Evolutionary conservation across 768 basidiomycete species (phyloP), one percentile per base, ranked within the genome.

Genomic region (Sporobolomyces pararoseus): DNA sequence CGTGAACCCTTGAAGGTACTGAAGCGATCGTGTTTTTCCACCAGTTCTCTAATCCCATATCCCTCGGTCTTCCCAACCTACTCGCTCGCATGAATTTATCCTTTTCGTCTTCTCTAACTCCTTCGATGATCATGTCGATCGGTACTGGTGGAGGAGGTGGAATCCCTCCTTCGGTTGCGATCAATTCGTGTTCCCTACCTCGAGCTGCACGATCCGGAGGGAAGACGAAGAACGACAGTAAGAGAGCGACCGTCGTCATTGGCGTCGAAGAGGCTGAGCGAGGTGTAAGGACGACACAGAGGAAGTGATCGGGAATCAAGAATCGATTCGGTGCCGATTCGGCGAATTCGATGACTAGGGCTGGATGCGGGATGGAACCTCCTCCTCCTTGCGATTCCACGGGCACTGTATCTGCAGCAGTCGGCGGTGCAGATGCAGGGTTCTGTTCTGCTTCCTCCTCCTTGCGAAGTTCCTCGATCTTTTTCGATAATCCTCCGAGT

Each of bases 191-290:
- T 55, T 46, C 46, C 46, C 46, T 13, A 21, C 66, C 66, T 66
- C 46, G 34, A 34, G 58, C 9, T 25, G 61, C 7, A 7, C 34
- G 51, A 27, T 54, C 65, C 3, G 55, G 29, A 25, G 67, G 67
- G 50, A 73, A 66, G 42, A 73, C 47, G 62, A 73, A 73, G 68
- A 70, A 64, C 0, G 72, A 73, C 42, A 73, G 65, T 27, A 73
- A 62, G 57, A 67, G 60, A 50, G 47, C 51, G 31, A 63, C 55
- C 0, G 39, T 49, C 44, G 46, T 25, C 7, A n/a, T 21, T 21
- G 34, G 5, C 32, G 27, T n/a, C 17, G 42, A 25, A 31, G 54
- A 27, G 7, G 60, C 55, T 1, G 61, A 4, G 19, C 39, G 46
- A 19, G 59, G 39, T 3, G 61, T 50, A 14, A 73, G 72, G 3